These are phyloP conservation scores for Cyberlindnera saturnus DNA, from an alignment of 805 yeast species.

Conservation along the genomic window DNA sequence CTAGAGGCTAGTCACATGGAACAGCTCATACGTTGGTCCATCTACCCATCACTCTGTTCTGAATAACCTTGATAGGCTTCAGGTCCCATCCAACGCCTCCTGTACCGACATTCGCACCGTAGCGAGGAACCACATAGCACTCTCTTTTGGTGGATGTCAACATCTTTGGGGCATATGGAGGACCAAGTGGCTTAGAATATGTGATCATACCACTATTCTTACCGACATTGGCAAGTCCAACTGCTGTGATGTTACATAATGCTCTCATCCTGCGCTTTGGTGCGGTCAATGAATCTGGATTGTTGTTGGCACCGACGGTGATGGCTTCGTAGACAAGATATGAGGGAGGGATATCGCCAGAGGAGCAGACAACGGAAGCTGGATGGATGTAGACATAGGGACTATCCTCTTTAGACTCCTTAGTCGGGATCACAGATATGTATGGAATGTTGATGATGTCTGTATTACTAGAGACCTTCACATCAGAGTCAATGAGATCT, in stretches of 20 bases:
- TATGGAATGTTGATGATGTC: slow-evolving; percentile 60
- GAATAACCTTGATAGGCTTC: slow-evolving; percentile 72
- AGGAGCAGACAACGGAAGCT: slow-evolving; percentile 50
- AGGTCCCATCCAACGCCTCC: slow-evolving; percentile 93
- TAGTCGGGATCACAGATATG: slow-evolving; percentile 41
- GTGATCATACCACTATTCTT: slow-evolving; percentile 66
- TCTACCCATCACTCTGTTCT: slow-evolving; percentile 55
- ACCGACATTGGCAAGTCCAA: slow-evolving; percentile 73
- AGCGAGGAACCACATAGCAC: slow-evolving; percentile 85
- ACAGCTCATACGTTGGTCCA: slow-evolving; percentile 45
- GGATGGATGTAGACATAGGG: slow-evolving; percentile 78
- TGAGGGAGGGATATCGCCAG: slow-evolving; percentile 72
- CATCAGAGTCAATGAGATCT: slow-evolving; percentile 62
- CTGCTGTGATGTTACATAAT: slow-evolving; percentile 67
- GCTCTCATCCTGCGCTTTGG: slow-evolving; percentile 63
- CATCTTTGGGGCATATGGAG: slow-evolving; percentile 78
- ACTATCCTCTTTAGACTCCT: slow-evolving; percentile 32
- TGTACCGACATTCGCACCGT: slow-evolving; percentile 76
- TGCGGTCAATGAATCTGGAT: slow-evolving; percentile 34
- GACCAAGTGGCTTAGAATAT: slow-evolving; percentile 87
- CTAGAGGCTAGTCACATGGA: too few relatives aligned
- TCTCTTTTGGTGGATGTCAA: slow-evolving; percentile 64
- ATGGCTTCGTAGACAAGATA: slow-evolving; percentile 70
- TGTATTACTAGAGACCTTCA: slow-evolving; percentile 51
- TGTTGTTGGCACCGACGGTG: slow-evolving; percentile 44